Evolutionary conservation across 2,329 filamentous ascomycete genomes (phyloP), one percentile per base, ranked within the genome.

Genomic region (Sarocladium brachiariae): DNA sequence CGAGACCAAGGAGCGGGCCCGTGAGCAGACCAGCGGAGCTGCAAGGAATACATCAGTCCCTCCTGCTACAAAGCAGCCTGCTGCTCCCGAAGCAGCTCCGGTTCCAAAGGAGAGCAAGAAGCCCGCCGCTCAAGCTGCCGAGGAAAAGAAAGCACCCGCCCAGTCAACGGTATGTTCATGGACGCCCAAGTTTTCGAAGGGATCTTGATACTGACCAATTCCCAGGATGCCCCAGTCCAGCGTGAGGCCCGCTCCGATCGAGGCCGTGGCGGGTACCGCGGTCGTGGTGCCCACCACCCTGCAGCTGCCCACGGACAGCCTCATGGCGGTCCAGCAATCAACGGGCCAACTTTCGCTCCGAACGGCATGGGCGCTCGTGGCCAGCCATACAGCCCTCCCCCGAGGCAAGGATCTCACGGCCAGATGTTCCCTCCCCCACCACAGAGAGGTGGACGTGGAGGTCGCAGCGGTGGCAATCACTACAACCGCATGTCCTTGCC

Each of bases 81-180:
- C 73, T 1, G 55, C 69, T 1, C 55, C 69, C 14, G 77, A 80
- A 52, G 62, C 58, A 2, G 57, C 65, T 8, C 60, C 57, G 27
- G 53, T 63, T 34, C 71, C 70, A 41, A 74, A 76, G 34, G 71
- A 41, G 75, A 77, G 34, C 66, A 71, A 74, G 53, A 81, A 78
- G 63, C 52, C 66, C 4, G 56, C 68, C 1, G 55, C 61, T 35
- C 64, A 59, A 27, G 35, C 55, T 24, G 51, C 59, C 25, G 73
- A 75, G 30, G 69, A 72, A 57, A 78, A 74, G 59, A 66, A 73
- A 21, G 51, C 60, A 34, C 34, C 57, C 3, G 62, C 69, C 43
- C 56, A 63, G 16, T 56, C 63, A 49, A 60, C 58, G 31, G 73
- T 77, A 68, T 68, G 73, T 69, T 30, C 6, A 30, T 19, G 16